Evolutionary conservation across 208 protist genomes (phyloP), one percentile per base, ranked within the genome.

Genomic region (Sergeia podlipaevii): DNA sequence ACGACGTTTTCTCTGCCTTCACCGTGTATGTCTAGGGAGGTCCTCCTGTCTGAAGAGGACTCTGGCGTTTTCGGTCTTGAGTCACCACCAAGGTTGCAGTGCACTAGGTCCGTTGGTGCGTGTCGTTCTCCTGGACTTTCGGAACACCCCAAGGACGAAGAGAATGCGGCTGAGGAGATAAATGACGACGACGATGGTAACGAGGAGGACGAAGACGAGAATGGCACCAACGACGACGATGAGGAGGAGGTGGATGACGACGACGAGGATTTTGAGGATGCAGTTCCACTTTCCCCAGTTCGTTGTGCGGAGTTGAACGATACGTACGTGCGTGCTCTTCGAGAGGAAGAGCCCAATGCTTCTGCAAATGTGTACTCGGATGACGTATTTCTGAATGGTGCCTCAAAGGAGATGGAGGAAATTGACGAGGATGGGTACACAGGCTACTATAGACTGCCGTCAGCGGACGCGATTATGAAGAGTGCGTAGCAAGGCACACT

Each of bases 261-360:
- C 37, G 78, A 91, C 52, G 78, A 81, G 15, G 77, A 88, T 63
- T 91, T 91, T 58, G 84, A 91, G 44, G 84, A 91, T 52, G 84
- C 84, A 8, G 55, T 89, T 0, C 77, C 84, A 3, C 73, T 91
- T 8, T 87, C 79, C 10, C 78, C 83, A 8, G 70, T 80, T 15
- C 76, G 73, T 1, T 82, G 67, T 59, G 67, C 75, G 0, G 66
- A 72, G 58, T 37, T 74, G 21, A 91, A 86, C 61, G 83, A 87
- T 39, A 74, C 48, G 2, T 81, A 84, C 44, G 64, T 47, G 5
- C 68, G 65, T 29, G 38, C 27, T n/a, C 47, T 53, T 37, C 26
- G 38, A 4, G 43, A 69, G 17, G 71, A 65, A 26, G n/a, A n/a
- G n/a, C 23, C 13, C 11, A 15, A 11, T n/a, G 23, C 8, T 23